Conservation (phyloP, 257 asterid species). For the Mitragyna speciosa region DNA sequence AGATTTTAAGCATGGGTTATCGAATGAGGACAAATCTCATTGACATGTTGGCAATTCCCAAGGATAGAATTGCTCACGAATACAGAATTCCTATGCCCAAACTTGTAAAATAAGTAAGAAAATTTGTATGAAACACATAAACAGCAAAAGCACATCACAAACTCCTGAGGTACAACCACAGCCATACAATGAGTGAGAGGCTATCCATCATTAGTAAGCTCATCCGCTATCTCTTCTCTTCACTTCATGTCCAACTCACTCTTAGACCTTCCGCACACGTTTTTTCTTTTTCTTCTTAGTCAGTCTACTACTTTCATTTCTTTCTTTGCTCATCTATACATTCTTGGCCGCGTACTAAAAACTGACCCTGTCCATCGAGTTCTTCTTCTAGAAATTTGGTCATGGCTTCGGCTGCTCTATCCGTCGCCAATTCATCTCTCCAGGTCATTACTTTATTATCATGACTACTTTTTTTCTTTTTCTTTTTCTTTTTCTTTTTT, state of each 20-base stretch:
- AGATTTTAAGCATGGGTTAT: conserved; percentile 6
- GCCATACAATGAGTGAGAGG: conserved; percentile 88
- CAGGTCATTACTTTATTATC: conserved; percentile 42
- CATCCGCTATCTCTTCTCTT: conserved; percentile 49
- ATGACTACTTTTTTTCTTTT: too few species aligned
- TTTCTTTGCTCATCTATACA: background rate
- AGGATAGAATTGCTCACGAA: conserved; percentile 4
- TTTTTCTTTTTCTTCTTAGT: conserved; percentile 20
- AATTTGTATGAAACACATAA: background rate
- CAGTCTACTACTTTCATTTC: background rate
- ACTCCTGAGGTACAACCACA: conserved; percentile 33
- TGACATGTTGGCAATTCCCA: conserved; percentile 25
- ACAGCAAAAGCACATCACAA: conserved; percentile 8
- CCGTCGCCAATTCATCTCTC: conserved; percentile 67
- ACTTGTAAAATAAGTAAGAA: background rate
- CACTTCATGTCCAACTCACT: conserved; percentile 22
- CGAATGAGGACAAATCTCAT: conserved; percentile 11
- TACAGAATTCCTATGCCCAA: background rate
- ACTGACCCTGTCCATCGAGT: background rate
- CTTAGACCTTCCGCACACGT: conserved; percentile 28
- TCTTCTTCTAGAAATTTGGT: background rate
- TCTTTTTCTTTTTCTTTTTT: background rate
- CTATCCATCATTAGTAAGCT: conserved; percentile 61
- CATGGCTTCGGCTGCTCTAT: conserved; percentile 88
- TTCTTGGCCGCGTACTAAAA: background rate